phyloP scores from a whole-genome alignment of 768 basidiomycete species.

The button mushroom (Agaricus bisporus) region DNA sequence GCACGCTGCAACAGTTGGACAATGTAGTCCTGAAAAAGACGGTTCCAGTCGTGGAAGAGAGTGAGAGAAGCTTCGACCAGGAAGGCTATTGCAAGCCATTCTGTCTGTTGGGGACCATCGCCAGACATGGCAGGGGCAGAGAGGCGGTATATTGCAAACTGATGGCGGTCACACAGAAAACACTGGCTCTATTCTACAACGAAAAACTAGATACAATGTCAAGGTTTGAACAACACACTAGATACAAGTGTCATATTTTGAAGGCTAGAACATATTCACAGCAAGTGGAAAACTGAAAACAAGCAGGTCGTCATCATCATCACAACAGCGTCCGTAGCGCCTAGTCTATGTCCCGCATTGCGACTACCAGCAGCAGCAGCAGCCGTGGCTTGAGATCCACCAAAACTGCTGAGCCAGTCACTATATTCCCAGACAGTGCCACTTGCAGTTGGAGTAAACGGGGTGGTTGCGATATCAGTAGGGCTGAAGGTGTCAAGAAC shows the following conservation, averaged over 20 bases:
- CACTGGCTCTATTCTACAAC: background rate
- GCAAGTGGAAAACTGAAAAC: background rate
- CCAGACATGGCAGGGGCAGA: slow-evolving; percentile 15
- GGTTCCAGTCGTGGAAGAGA: slow-evolving; percentile 47
- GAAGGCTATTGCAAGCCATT: slow-evolving; percentile 42
- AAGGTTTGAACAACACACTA: background rate
- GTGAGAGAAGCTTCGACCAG: slow-evolving; percentile 57
- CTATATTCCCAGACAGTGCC: slow-evolving; percentile 25
- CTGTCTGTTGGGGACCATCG: slow-evolving; percentile 12
- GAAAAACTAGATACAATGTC: background rate
- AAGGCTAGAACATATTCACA: background rate
- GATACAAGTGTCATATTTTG: background rate
- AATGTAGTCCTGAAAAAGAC: slow-evolving; percentile 41
- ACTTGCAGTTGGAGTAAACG: slow-evolving; percentile 16
- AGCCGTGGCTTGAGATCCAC: slow-evolving; percentile 4
- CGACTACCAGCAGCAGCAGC: background rate
- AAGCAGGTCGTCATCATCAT: slow-evolving; percentile 2
- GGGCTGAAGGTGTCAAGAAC: slow-evolving; percentile 35
- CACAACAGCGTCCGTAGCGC: background rate
- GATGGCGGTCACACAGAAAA: slow-evolving; percentile 1
- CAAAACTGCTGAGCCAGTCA: slow-evolving; percentile 8
- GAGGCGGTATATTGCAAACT: background rate
- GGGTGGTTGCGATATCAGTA: slow-evolving; percentile 27
- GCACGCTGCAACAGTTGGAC: slow-evolving; percentile 47
- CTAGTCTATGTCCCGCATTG: background rate